Evolutionary conservation across 495 filamentous ascomycete species (phyloP), one percentile per base, ranked within the genome.

Genomic region (Talaromyces borbonicus): DNA sequence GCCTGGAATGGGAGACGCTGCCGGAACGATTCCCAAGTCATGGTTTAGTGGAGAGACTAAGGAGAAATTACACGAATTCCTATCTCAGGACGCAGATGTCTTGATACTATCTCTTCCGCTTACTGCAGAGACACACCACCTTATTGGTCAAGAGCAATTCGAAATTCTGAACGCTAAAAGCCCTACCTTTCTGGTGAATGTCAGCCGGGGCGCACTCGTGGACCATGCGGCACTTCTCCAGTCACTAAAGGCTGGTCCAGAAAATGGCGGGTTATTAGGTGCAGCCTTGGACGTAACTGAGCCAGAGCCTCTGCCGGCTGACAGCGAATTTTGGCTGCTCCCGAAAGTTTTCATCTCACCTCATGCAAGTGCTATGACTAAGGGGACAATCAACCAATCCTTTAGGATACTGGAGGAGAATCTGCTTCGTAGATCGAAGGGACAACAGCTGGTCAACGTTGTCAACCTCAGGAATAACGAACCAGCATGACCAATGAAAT

Each of bases 231-330:
- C 78, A 3, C 55, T 95, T 22, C 66, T 90, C 9, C 65, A 62
- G 0, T 79, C 86, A 3, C 38, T 69, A 11, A 51, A 60, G 16
- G 50, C 49, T 1, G 30, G 30, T 32, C 30, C 12, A 14, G 29
- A 46, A 9, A 46, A 9, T 29, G 66, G 61, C 0, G 43, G 52
- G 14, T 58, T 95, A 32, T 64, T 77, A 36, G 87, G 86, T 19
- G 88, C 87, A 0, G 85, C 85, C 29, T 62, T 95, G 18, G 88
- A 95, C 59, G 88, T 93, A 0, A 82, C 85, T 7, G 84, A 90
- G 45, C 88, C 87, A 0, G 88, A 95, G 54, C 88, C 88, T 0
- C 56, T 95, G 52, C 84, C 85, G 0, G 49, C 65, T 20, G 79
- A 83, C 8, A 74, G 81, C 59, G 74, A 79, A 47, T 58, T 95